phyloP scores from a whole-genome alignment of 192 early-diverging fungal genomes.

The Backusella liffmaniae region DNA sequence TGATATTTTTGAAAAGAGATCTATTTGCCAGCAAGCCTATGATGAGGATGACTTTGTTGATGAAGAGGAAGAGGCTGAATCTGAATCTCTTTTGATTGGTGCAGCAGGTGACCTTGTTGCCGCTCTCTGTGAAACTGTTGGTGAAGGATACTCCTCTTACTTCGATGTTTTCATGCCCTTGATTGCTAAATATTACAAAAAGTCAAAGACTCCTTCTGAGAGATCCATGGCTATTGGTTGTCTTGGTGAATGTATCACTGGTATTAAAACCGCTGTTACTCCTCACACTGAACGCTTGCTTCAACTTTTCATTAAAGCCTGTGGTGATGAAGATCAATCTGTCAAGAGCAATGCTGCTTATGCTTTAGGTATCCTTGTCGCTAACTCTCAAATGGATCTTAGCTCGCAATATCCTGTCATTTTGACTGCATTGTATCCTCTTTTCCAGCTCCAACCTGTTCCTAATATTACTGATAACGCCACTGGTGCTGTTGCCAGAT shows the following conservation, averaged over 20 bases:
- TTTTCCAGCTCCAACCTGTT: slow-evolving; percentile 55
- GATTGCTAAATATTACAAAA: slow-evolving; percentile 82
- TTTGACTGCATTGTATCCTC: slow-evolving; percentile 61
- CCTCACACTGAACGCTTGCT: slow-evolving; percentile 65
- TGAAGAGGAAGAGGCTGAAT: slow-evolving; percentile 84
- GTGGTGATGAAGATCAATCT: slow-evolving; percentile 76
- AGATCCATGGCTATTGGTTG: slow-evolving; percentile 91
- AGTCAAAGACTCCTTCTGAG: slow-evolving; percentile 65
- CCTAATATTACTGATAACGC: slow-evolving; percentile 72
- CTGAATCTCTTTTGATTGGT: slow-evolving; percentile 77
- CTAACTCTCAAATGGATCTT: slow-evolving; percentile 65
- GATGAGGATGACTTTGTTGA: slow-evolving; percentile 66
- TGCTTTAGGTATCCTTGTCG: slow-evolving; percentile 71
- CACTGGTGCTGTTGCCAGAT: slow-evolving; percentile 74
- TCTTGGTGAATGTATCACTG: slow-evolving; percentile 75
- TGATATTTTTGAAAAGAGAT: slow-evolving; percentile 71
- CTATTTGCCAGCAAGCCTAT: slow-evolving; percentile 69
- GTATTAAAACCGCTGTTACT: slow-evolving; percentile 59
- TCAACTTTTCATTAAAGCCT: slow-evolving; percentile 66
- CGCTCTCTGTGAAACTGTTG: slow-evolving; percentile 71
- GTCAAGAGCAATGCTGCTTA: slow-evolving; percentile 87
- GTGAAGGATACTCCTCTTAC: slow-evolving; percentile 70
- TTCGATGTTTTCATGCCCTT: slow-evolving; percentile 79
- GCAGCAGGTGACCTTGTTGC: slow-evolving; percentile 82
- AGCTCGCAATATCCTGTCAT: slow-evolving; percentile 63